Base-by-base conservation (phyloP, 225 moss, liverwort and hornwort genomes). In the Thuidium tamariscinum region DNA sequence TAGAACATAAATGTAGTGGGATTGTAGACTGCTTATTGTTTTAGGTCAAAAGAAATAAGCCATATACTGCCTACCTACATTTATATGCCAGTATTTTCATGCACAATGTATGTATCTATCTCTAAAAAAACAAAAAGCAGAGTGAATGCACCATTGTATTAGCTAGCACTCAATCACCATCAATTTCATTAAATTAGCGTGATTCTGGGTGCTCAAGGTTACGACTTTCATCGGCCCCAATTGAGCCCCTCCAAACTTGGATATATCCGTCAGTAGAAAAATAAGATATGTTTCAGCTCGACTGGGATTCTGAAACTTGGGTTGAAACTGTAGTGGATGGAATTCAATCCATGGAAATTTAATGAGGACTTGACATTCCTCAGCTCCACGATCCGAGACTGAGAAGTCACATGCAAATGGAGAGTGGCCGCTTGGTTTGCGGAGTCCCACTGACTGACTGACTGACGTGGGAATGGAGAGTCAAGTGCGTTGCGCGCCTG, bases 151-250 rank as follows among this genome's bases (percentile, higher is more conserved):
- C 59, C 18, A 19, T 13, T 22, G 34, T 22, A 32, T 23, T 22
- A 75, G 52, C 73, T 12, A 73, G 4, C 0, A 0, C 30, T 73
- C 48, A 46, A 17, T 4, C 46, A 27, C 29, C 0, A 2, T 46
- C 72, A 72, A 72, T 18, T 29, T 30, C 0, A 0, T 30, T 19
- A 30, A 46, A 44, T 18, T 48, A 19, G 6, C 0, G 1, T 32
- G 11, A 29, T 46, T 44, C 1, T 10, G 2, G 6, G 3, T 18
- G 7, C 2, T 18, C 17, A 32, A 44, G 19, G 32, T 30, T 2
- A 48, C 0, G 6, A 48, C 30, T 46, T 29, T 30, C 3, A 3
- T 6, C 18, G 2, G 0, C 32, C 3, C 19, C 2, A 46, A 11
- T 16, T 1, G 26, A 18, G 2, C 30, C 32, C 16, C 44, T 30